Base-by-base conservation (phyloP, 2,329 filamentous ascomycete species). In the Phaeosphaeriaceae sp. region DNA sequence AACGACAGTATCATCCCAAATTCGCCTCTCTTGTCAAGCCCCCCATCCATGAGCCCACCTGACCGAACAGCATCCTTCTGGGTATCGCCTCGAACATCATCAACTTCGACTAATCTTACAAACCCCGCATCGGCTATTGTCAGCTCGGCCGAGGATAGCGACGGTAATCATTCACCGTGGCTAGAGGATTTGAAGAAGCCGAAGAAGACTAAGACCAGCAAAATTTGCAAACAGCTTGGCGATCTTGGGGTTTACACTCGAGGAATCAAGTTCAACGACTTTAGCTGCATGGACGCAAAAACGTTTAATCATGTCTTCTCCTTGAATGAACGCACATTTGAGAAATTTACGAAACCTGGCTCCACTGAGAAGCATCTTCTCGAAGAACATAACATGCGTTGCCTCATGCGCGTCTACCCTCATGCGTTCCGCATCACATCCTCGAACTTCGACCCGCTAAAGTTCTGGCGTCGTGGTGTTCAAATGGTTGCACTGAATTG, bases 401-500 rank as follows among this genome's bases (percentile, higher is more conserved):
- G 92, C 70, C 58, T 72, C 23, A 97, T 97, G 84, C 88, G 94
- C 35, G 92, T 97, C 8, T 99, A 99, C 68, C 94, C 94, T 6
- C 89, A 90, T 46, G 87, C 85, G 30, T 87, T 85, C 61, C 88
- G 94, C 21, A 81, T 97, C 48, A 86, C 85, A 28, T 97, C 94
- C 0, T 90, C 88, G 62, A 99, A 99, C 75, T 97, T 97, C 67
- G 92, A 97, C 65, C 94, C 94, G 1, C 83, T 96, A 56, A 87
- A 88, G 54, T 96, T 94, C 70, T 99, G 94, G 94, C 87, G 93
- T 42, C 87, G 91, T 35, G 94, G 94, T 26, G 94, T 97, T 15
- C 94, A 99, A 75, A 97, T 99, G 93, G 92, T 89, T 12, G 94
- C 94, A 0, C 81, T 97, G 55, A 99, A 99, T 75, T 97, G 94